Conservation (phyloP, 345 rosid genomes). For the Citrus hindsii region DNA sequence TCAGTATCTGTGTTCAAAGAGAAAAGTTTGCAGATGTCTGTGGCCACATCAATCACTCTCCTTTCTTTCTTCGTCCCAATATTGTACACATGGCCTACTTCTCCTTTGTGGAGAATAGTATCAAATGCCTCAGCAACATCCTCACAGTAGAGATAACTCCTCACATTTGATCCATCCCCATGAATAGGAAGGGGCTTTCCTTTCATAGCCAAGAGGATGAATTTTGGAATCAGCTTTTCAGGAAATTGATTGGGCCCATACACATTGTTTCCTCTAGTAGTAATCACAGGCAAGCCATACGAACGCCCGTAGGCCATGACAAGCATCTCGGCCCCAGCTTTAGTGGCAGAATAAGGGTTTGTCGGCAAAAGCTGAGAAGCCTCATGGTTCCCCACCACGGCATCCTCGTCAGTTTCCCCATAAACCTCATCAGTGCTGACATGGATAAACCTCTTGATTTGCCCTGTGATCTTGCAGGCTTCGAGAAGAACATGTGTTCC, state of each 20-base stretch:
- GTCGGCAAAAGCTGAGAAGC: slow-evolving; percentile 51
- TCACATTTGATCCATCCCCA: slow-evolving; percentile 44
- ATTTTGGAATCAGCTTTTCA: slow-evolving; percentile 44
- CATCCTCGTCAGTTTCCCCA: slow-evolving; percentile 47
- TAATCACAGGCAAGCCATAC: slow-evolving; percentile 46
- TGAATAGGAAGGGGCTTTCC: slow-evolving; percentile 44
- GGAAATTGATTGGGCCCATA: slow-evolving; percentile 49
- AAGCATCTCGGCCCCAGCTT: slow-evolving; percentile 53
- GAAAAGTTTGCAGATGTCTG: slow-evolving; percentile 39
- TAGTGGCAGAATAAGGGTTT: slow-evolving; percentile 48
- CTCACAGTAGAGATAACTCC: slow-evolving; percentile 44
- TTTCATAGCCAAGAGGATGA: slow-evolving; percentile 43
- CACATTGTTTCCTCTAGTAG: slow-evolving; percentile 49
- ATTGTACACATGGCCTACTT: slow-evolving; percentile 45
- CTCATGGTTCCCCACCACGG: slow-evolving; percentile 45
- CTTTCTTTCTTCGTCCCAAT: slow-evolving; percentile 48
- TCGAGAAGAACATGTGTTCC: slow-evolving; percentile 49
- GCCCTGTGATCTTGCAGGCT: slow-evolving; percentile 46
- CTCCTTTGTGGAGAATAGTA: slow-evolving; percentile 43
- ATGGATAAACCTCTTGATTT: slow-evolving; percentile 45
- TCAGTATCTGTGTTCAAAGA: slow-evolving; percentile 28
- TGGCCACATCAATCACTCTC: slow-evolving; percentile 47
- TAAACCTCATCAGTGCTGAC: slow-evolving; percentile 53
- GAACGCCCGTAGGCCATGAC: slow-evolving; percentile 49
- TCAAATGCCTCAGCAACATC: slow-evolving; percentile 56